Percentiles rank a stretch among this genome's conserved stretches.
Evolutionary conservation across 495 filamentous ascomycete genomes (phyloP).

Genomic region (Aspergillus homomorphus): DNA sequence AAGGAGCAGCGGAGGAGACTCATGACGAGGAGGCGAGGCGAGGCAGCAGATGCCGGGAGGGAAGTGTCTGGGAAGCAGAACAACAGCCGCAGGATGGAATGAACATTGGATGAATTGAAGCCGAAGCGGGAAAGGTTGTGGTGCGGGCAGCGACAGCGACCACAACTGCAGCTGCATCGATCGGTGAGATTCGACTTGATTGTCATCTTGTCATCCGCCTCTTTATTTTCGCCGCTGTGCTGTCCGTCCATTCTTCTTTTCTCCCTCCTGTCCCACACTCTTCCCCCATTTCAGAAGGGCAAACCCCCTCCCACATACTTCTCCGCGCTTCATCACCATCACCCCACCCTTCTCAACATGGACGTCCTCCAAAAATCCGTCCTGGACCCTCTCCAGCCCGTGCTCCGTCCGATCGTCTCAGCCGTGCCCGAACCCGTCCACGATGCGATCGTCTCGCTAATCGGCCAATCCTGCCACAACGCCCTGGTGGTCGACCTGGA

Average conservation of each 20-base stretch:
- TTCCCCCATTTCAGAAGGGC: background rate
- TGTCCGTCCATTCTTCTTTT: background rate
- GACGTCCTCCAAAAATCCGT: constrained; percentile 48
- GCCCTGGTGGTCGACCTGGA: constrained; percentile 77
- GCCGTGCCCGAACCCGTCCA: constrained; percentile 75
- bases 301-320: background rate
- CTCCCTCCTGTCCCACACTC: background rate
- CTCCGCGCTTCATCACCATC: background rate
- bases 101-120: constrained; percentile 27
- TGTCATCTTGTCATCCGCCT: background rate
- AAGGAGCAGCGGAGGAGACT: constrained; percentile 41
- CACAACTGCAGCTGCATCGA: constrained; percentile 27
- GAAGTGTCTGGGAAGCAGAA: background rate
- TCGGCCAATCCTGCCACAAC: constrained; percentile 82
- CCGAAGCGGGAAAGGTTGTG: constrained; percentile 21
- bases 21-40: constrained; percentile 32
- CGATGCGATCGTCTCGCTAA: constrained; percentile 70
- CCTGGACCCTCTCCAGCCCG: constrained; percentile 59
- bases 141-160: constrained; percentile 31
- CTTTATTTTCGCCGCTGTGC: background rate
- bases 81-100: background rate
- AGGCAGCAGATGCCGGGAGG: constrained; percentile 11
- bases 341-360: constrained; percentile 26
- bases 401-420: constrained; percentile 72
- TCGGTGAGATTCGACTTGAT: constrained; percentile 4